Base-by-base conservation (phyloP, 305 asterid species). In the Rubia peregrina region DNA sequence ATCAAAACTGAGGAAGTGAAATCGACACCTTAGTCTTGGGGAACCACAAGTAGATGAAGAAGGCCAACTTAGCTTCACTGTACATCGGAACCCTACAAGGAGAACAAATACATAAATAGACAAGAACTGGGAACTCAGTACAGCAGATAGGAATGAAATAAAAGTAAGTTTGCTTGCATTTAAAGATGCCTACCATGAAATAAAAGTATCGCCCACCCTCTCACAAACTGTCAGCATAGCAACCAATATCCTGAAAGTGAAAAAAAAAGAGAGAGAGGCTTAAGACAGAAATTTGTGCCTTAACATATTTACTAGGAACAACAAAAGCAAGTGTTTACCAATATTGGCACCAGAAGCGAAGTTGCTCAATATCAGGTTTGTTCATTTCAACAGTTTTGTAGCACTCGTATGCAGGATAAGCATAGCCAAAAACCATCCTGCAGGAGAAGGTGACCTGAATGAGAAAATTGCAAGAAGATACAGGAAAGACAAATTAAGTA, bases 261-360 rank as follows among this genome's bases (percentile, higher is more conserved):
- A 55, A 24, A n/a, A 44, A 56, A 44, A 38, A 13, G 8, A 16
- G 30, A 12, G n/a, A n/a, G n/a, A 36, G 40, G 7, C 3, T 73
- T 70, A 48, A 21, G 17, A 10, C 46, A 26, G 67, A 61, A 71
- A 59, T 38, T 43, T 51, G n/a, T 6, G 4, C 41, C 38, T 55
- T 1, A 36, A 49, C 9, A 22, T 56, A 22, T 19, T 6, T 51
- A 40, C 10, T 10, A 33, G 21, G 56, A 61, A 42, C 14, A 26
- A 53, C 14, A 4, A 56, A 8, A 53, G 24, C 56, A 46, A 68
- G 61, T 43, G 71, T 40, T 38, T 65, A 93, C 98, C 98, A 93
- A 67, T 93, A 93, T 66, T 93, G 97, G 88, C 98, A 93, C 98
- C 98, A 92, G 82, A 90, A 92, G 51, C 87, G 89, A 68, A 92